Conservation (phyloP, 2,329 filamentous ascomycete genomes). For the Penicillium expansum region DNA sequence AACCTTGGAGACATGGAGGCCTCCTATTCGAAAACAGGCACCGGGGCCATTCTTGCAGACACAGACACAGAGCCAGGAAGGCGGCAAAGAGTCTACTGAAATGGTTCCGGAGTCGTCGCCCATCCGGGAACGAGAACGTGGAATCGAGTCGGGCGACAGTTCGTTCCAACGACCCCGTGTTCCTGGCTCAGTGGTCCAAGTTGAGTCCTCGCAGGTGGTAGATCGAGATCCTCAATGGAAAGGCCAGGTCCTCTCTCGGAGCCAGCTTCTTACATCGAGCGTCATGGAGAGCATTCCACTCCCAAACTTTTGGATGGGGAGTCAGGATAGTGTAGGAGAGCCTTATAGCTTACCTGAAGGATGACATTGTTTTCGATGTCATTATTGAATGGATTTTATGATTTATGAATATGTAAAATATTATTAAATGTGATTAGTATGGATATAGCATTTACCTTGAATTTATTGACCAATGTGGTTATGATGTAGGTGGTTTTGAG, state of each 20-base stretch:
- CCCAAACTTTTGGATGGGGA: constrained; percentile 40
- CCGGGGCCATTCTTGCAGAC: constrained; percentile 19
- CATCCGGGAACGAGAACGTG: constrained; percentile 19
- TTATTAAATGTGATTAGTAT: neutral
- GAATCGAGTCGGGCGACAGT: constrained; percentile 1
- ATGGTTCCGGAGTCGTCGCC: constrained; percentile 44
- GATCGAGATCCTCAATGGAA: constrained; percentile 23
- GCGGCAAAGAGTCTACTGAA: constrained; percentile 29
- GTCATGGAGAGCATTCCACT: constrained; percentile 45
- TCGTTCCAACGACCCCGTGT: constrained; percentile 20
- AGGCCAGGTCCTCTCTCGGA: constrained; percentile 30
- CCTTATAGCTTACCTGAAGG: constrained; percentile 34
- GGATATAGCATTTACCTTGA: neutral
- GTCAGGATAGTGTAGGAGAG: constrained; percentile 40
- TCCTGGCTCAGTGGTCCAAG: constrained; percentile 35
- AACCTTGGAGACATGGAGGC: constrained; percentile 1
- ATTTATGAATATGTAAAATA: constrained; percentile 10
- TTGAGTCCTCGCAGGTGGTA: constrained; percentile 42
- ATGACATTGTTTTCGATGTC: constrained; percentile 2
- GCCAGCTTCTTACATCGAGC: constrained; percentile 42
- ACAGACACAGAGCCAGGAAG: constrained; percentile 22
- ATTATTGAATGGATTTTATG: constrained; percentile 11
- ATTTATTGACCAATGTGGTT: neutral
- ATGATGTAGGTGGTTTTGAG: neutral
- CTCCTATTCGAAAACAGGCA: constrained; percentile 5